phyloP scores from a whole-genome alignment of 2,329 filamentous ascomycete genomes.

The Botrytis galanthina region DNA sequence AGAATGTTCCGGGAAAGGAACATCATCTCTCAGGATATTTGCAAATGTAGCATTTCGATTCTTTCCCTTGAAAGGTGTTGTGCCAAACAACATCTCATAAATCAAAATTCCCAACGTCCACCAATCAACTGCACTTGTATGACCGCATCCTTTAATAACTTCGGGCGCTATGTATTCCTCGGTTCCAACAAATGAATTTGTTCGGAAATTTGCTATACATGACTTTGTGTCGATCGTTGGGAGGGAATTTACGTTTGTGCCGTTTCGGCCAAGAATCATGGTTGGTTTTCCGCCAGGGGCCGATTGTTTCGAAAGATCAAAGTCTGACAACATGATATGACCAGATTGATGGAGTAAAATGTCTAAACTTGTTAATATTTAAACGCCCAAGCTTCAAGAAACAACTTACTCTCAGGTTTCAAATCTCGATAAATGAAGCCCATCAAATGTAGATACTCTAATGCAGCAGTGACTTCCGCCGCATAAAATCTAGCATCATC shows the following conservation, averaged over 20 bases:
- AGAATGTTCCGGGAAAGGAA: slow-evolving; percentile 88
- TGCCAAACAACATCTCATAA: slow-evolving; percentile 98
- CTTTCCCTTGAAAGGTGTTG: slow-evolving; percentile 98
- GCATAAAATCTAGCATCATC: slow-evolving; percentile 97
- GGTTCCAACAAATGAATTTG: slow-evolving; percentile 96
- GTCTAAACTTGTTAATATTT: slow-evolving; percentile 57
- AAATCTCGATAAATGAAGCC: slow-evolving; percentile 98
- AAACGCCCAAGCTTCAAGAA: slow-evolving; percentile 23
- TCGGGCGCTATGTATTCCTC: slow-evolving; percentile 99
- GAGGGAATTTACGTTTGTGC: slow-evolving; percentile 78
- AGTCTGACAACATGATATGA: slow-evolving; percentile 99
- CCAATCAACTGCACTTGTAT: slow-evolving; percentile 98
- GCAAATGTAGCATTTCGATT: slow-evolving; percentile 97
- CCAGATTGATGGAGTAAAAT: slow-evolving; percentile 98
- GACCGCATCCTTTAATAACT: slow-evolving; percentile 97
- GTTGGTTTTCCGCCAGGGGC: slow-evolving; percentile 93
- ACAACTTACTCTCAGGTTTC: slow-evolving; percentile 87
- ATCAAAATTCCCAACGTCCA: slow-evolving; percentile 97
- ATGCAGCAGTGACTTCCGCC: slow-evolving; percentile 90
- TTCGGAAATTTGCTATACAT: slow-evolving; percentile 96
- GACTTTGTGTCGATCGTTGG: slow-evolving; percentile 99
- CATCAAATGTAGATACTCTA: slow-evolving; percentile 98
- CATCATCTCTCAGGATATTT: slow-evolving; percentile 93
- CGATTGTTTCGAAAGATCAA: slow-evolving; percentile 97
- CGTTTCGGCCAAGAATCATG: slow-evolving; percentile 88